phyloP scores from a whole-genome alignment of 1,139 yeast species.

The Protomyces lactucae-debilis region DNA sequence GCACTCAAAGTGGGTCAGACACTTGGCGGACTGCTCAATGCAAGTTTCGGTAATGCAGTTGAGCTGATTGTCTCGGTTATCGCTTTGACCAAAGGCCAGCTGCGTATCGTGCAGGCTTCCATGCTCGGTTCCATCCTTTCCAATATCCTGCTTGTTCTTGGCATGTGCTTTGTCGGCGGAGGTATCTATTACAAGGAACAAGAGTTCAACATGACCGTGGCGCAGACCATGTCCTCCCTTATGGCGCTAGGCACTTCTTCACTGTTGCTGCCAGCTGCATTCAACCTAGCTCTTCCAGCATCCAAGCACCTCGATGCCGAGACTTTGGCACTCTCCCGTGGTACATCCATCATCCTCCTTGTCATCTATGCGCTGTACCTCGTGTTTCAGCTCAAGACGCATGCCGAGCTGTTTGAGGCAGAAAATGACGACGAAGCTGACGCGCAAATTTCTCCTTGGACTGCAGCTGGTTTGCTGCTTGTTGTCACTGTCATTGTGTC shows the following conservation, averaged over 20 bases:
- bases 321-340: conserved; percentile 78
- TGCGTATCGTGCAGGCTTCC: conserved; percentile 88
- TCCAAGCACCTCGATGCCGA: conserved; percentile 42
- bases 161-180: conserved; percentile 91
- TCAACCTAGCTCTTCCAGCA: conserved; percentile 67
- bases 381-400: conserved; percentile 84
- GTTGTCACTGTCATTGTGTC: conserved; percentile 74
- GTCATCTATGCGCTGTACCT: conserved; percentile 71
- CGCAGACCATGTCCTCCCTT: conserved; percentile 93
- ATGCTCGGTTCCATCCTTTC: conserved; percentile 93
- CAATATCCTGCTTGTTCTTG: conserved; percentile 79
- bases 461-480: conserved; percentile 45
- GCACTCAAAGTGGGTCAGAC: conserved; percentile 83
- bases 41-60: conserved; percentile 92
- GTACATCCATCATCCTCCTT: conserved; percentile 74
- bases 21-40: conserved; percentile 86
- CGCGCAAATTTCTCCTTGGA: conserved; percentile 31
- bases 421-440: conserved; percentile 29
- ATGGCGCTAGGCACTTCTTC: conserved; percentile 90
- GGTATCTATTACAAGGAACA: conserved; percentile 85
- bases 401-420: conserved; percentile 49
- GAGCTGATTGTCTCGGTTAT: conserved; percentile 91
- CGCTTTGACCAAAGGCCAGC: conserved; percentile 79
- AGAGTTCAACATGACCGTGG: conserved; percentile 88
- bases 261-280: conserved; percentile 89